Base-by-base conservation (phyloP, 2,329 filamentous ascomycete species). In the Cladosporium oxysporum region DNA sequence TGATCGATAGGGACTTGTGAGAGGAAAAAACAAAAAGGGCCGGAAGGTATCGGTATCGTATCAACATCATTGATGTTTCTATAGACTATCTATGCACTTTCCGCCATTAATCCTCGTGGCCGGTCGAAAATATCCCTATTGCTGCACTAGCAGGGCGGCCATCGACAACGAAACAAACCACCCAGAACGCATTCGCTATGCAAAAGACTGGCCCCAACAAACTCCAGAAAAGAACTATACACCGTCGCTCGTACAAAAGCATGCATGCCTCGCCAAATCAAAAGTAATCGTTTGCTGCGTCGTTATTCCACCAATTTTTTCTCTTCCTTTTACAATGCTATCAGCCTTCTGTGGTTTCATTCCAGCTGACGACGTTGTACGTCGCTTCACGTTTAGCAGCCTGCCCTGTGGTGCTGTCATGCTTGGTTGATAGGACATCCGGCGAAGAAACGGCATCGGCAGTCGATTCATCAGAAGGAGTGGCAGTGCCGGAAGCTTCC, bases 361-460 rank as follows among this genome's bases (percentile, higher is more conserved):
- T 67, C 68, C 67, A 64, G 66, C 68, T 64, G 44, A 68, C 64
- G 14, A 68, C 64, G 23, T 23, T 63, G 31, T 64, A 60, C 3
- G 29, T 21, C 11, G 52, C 18, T 29, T 29, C 28, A 10, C 52
- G 52, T 23, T 33, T 55, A n/a, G n/a, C 28, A 18, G 33, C 5
- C 16, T 49, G 28, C 21, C 16, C 62, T 3, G 53, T 10, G 12
- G 21, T 41, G 3, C 2, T 28, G 14, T 18, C 31, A 16, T 58
- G 44, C 3, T 26, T 26, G n/a, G 28, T n/a, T 1, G 11, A 18
- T 8, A 29, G 26, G 26, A 29, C 11, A 2, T 37, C 55, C 11
- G n/a, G n/a, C n/a, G 33, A 2, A 58, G 31, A n/a, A 58, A 14
- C 23, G 41, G 41, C 37, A 26, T 18, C 55, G 5, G 6, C 7